Evolutionary conservation across 306 rosid species (phyloP).

Genomic region (Senna siamea): DNA sequence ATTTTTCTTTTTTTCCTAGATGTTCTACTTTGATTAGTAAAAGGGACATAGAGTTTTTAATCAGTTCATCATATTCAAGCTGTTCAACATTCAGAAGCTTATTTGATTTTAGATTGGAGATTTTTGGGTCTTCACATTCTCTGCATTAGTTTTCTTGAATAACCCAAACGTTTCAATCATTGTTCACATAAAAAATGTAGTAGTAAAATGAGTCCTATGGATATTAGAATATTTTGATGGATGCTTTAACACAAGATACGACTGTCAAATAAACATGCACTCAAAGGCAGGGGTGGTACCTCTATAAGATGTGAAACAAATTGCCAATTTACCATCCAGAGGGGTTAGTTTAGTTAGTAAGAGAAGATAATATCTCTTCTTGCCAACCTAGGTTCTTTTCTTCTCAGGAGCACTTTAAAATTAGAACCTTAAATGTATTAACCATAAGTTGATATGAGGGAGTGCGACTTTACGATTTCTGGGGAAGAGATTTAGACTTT

Average conservation of each 20-base stretch:
- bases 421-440: no score
- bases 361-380: background rate
- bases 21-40: no score
- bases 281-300: background rate
- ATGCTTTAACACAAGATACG: constrained; percentile 1
- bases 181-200: background rate
- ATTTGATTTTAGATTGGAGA: no score
- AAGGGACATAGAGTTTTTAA: no score
- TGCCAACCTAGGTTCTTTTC: background rate
- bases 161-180: no score
- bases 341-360: background rate
- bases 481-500: background rate
- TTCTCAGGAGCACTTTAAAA: background rate
- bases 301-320: background rate
- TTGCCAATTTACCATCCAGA: background rate
- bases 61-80: no score
- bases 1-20: no score
- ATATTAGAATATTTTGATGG: background rate
- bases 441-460: background rate
- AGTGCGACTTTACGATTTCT: background rate
- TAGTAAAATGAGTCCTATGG: background rate
- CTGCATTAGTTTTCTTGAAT: no score
- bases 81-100: no score
- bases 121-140: no score
- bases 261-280: background rate